Base-by-base conservation (phyloP, 73 alveolate species). In the Paramecium primaurelia region DNA sequence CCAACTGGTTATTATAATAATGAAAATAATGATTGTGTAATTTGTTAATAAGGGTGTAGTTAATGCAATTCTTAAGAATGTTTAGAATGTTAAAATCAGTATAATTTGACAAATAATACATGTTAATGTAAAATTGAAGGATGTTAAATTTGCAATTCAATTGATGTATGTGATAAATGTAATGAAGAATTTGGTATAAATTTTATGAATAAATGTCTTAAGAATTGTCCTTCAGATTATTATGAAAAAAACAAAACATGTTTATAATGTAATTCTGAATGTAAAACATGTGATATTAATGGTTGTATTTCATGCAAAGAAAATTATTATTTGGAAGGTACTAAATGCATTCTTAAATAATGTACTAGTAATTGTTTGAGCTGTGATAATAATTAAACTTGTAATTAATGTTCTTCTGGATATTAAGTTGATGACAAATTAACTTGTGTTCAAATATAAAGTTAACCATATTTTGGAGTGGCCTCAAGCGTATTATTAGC, bases 71-170 rank as follows among this genome's bases (percentile, higher is more conserved):
- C 87, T 7, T 37, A 36, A 73, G 87, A n/a, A 20, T 80, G 91
- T 25, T 40, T 80, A 16, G 47, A 42, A 80, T 80, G 91, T 14
- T 20, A 25, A 40, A 49, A 7, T 2, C 14, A 40, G 22, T 80
- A 80, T 36, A 25, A 44, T 42, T 44, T 80, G 14, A 80, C 10
- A 44, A 22, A 80, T 20, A 25, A 47, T 20, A 10, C 3, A 44
- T 80, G 91, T 80, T 0, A 1, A 37, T 73, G 87, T 37, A 36
- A 34, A 36, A 73, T 73, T 37, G 34, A 34, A 30, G 59, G 87
- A 20, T 80, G 91, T 18, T 25, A n/a, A 80, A 45, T 38, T 8
- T 80, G 91, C n/a, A 54, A 54, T 54, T 80, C 91, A 5, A 45
- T 4, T n/a, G 91, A 42, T 45, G 45, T 11, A 8, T 80, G 91